Percentiles rank a stretch among this genome's conserved stretches.
Conservation (phyloP, 2,329 filamentous ascomycete genomes). For the Fusarium sp. region DNA sequence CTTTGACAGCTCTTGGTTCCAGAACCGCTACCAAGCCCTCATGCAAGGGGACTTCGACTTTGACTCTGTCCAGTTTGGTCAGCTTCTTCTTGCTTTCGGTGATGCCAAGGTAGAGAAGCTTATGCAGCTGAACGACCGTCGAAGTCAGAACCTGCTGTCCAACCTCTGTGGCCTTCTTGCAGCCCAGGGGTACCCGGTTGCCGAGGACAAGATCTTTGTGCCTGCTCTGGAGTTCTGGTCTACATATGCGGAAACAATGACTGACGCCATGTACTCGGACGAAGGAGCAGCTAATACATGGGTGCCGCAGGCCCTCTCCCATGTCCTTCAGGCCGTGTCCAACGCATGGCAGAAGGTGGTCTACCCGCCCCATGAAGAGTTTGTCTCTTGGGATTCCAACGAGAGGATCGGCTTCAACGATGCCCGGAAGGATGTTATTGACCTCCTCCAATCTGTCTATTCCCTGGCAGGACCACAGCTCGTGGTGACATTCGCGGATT, state of each 20-base stretch:
- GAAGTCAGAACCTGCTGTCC: constrained; percentile 65
- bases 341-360: constrained; percentile 77
- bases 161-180: constrained; percentile 74
- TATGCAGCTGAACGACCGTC: constrained; percentile 63
- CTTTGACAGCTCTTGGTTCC: constrained; percentile 71
- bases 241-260: constrained; percentile 77
- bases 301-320: constrained; percentile 67
- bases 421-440: constrained; percentile 82
- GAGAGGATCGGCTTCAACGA: constrained; percentile 76
- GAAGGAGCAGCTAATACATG: constrained; percentile 62
- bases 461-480: constrained; percentile 68
- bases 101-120: constrained; percentile 73
- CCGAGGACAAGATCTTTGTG: constrained; percentile 80
- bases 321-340: constrained; percentile 73
- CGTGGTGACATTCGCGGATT: constrained; percentile 67
- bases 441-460: constrained; percentile 80
- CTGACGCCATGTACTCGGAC: constrained; percentile 67
- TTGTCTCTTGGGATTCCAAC: constrained; percentile 76
- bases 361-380: constrained; percentile 70
- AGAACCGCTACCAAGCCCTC: constrained; percentile 65
- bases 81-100: constrained; percentile 76
- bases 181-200: constrained; percentile 74
- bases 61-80: constrained; percentile 73
- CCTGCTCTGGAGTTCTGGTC: constrained; percentile 85
- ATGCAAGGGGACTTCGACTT: constrained; percentile 72